Evolutionary conservation across 2,329 filamentous ascomycete species (phyloP).

Genomic region (Diaporthe destruens): DNA sequence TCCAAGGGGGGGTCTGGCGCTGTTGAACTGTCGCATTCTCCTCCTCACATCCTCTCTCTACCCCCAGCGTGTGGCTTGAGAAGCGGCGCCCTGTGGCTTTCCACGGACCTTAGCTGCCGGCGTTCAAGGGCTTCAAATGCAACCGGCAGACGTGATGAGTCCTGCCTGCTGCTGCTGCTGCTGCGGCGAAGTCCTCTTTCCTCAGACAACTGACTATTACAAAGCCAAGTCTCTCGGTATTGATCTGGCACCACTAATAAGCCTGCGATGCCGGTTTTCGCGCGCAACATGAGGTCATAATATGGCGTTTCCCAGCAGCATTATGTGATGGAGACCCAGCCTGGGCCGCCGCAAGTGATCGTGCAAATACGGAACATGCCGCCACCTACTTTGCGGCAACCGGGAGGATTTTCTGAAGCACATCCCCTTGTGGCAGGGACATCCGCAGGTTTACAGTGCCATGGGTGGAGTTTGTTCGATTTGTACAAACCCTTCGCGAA

Average conservation of each 20-base stretch:
- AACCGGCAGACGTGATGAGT: neutral
- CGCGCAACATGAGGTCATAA: neutral
- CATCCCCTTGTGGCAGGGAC: neutral
- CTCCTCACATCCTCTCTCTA: neutral
- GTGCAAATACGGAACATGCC: conserved; percentile 17
- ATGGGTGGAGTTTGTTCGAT: neutral
- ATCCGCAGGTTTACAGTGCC: conserved; percentile 2
- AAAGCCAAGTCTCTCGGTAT: neutral
- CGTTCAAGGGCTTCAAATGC: neutral
- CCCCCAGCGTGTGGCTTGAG: conserved; percentile 24
- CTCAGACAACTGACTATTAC: neutral
- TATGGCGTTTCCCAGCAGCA: neutral
- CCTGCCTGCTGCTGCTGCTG: neutral
- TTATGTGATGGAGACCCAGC: conserved; percentile 20
- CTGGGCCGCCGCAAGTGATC: conserved; percentile 6
- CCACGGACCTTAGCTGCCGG: neutral
- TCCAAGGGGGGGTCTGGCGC: conserved; percentile 24
- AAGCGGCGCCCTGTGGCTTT: conserved; percentile 1
- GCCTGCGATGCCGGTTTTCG: neutral
- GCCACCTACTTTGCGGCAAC: neutral
- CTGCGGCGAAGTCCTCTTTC: neutral
- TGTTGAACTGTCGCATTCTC: conserved; percentile 14
- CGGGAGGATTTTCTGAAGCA: conserved; percentile 10
- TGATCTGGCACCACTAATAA: neutral
- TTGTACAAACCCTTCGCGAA: neutral